Base-by-base conservation (phyloP, 169 alveolate genomes). In the Plasmodium adleri region DNA sequence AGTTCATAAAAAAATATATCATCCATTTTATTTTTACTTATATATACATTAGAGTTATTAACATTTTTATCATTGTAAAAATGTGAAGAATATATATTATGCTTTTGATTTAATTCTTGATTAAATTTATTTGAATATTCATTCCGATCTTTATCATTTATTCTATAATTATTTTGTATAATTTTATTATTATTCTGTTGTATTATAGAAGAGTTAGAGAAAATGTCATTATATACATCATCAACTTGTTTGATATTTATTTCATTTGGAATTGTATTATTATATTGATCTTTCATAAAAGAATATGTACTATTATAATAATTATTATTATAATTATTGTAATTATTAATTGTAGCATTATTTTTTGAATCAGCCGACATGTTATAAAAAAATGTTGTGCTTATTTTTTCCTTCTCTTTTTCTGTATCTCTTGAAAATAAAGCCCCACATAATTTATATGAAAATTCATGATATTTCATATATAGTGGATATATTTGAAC, bases 201-300 rank as follows among this genome's bases (percentile, higher is more conserved):
- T 8, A 1, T 60, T 10, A 20, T n/a, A 20, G 62, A 24, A 9
- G 73, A 67, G 49, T 54, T 68, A 13, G 39, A n/a, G 52, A 67
- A 80, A 39, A 80, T 68, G 24, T 60, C 58, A 43, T 60, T 80
- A 71, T 80, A 80, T 50, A 80, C 67, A 80, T 80, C 73, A 8
- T 62, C 71, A 20, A 67, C 83, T 3, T 43, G 17, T 3, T 45
- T 67, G 52, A 56, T 54, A 7, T 43, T 54, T 28, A 67, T 54
- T 20, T 56, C 50, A 39, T 26, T 32, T 39, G 9, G 47, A 1
- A 5, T 39, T 39, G 9, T 39, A 39, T 39, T 39, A 39, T 5
- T 39, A 39, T 39, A 39, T 6, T 39, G 47, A 39, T 6, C 9
- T 39, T 39, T 39, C 47, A 39, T 5, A 39, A 39, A 39, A 39